Conservation (phyloP, 2,329 filamentous ascomycete genomes). For the Trichoderma endophyticum region DNA sequence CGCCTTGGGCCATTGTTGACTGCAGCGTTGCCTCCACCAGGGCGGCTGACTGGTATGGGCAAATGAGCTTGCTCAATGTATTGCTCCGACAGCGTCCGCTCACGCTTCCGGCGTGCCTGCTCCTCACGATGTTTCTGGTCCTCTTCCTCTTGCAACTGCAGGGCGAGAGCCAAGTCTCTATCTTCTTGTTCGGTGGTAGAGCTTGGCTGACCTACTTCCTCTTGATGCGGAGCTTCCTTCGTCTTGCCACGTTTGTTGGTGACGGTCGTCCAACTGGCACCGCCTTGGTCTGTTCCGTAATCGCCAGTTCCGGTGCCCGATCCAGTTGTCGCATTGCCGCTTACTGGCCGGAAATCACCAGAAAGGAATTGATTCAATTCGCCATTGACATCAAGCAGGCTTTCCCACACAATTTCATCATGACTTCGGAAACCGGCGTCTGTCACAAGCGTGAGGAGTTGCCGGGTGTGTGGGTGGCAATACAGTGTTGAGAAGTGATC, state of each 20-base stretch:
- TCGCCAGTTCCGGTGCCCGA: conserved; percentile 21
- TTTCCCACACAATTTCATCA: conserved; percentile 95
- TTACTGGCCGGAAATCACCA: conserved; percentile 85
- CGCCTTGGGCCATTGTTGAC: conserved; percentile 16
- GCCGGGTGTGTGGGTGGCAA: conserved; percentile 73
- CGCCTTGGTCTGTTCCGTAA: conserved; percentile 24
- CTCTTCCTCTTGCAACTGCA: conserved; percentile 94
- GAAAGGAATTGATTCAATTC: conserved; percentile 79
- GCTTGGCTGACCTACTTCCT: conserved; percentile 32
- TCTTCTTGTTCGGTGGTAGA: conserved; percentile 68
- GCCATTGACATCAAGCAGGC: conserved; percentile 81
- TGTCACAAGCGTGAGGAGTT: conserved; percentile 81
- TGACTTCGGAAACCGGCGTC: conserved; percentile 87
- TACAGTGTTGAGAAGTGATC: conserved; percentile 96
- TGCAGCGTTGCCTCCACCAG: conserved; percentile 10
- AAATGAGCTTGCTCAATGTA: conserved; percentile 61
- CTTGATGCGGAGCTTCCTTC: conserved; percentile 25
- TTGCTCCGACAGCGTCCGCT: conserved; percentile 66
- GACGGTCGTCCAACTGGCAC: conserved; percentile 56
- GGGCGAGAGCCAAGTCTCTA: conserved; percentile 78
- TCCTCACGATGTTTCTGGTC: conserved; percentile 71
- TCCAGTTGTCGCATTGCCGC: conserved; percentile 40
- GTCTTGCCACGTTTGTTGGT: conserved; percentile 35
- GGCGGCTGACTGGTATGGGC: conserved; percentile 26
- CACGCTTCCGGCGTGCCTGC: conserved; percentile 60